Base-by-base conservation (phyloP, 768 basidiomycete species). In the Sutorius australiensis region DNA sequence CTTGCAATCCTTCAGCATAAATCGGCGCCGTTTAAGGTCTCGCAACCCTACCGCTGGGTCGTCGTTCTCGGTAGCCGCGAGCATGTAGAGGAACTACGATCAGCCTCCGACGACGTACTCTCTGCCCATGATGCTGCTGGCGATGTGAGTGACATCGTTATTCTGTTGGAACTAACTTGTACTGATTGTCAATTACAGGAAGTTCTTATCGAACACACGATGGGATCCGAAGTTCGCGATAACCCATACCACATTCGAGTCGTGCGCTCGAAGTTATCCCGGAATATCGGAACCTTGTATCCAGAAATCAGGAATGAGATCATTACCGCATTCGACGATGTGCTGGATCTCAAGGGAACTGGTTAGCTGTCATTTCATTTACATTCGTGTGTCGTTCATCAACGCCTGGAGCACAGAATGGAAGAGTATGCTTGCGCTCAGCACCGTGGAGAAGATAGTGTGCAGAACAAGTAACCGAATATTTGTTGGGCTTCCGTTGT, bases 401-500 rank as follows among this genome's bases (percentile, higher is more conserved):
- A 4, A 34, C 9, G 3, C 16, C 12, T 33, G 40, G n/a, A 32
- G 8, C 24, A 17, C 21, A 78, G 77, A 75, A n/a, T 80, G 79
- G 79, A 62, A 61, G 11, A 57, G 56, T 3, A 46, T 77, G 7
- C 59, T 62, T 0, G 67, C 58, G 2, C 30, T 69, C 7, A 57
- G 66, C 1, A 58, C 12, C 1, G 1, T 45, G 13, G 17, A 45
- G 5, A 32, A 14, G 13, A 5, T 45, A 32, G 13, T 45, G 51
- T 67, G 71, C 33, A 72, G 77, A 36, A 62, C 69, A 4, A 75
- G 64, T 44, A 80, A 77, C 54, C 72, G 82, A 6, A 42, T 73
- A 0, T 77, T 82, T 48, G 75, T 82, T 6, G 82, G 80, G 0
- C 62, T 73, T 30, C 78, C 79, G 3, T 46, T 77, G 3, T 82